These are phyloP conservation scores for Candida jianshihensis DNA, from an alignment of 805 yeast genomes.

Conservation along the genomic window DNA sequence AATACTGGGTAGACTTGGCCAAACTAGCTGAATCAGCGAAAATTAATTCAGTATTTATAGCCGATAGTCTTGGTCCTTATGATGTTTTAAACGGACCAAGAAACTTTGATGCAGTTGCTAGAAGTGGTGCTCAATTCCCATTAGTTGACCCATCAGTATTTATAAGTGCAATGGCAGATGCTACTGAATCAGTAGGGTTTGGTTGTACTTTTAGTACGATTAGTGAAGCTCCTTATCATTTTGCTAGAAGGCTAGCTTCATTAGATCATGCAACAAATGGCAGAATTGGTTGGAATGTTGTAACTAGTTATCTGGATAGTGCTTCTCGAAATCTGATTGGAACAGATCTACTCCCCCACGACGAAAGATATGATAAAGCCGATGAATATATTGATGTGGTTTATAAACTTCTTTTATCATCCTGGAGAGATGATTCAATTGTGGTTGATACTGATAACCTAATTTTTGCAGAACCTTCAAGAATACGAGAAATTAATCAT, in stretches of 20 bases:
- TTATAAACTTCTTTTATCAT: conserved; percentile 28
- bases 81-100: conserved; percentile 32
- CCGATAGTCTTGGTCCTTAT: conserved; percentile 31
- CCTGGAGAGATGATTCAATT: conserved; percentile 31
- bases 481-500: conserved; percentile 28
- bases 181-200: conserved; percentile 27
- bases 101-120: conserved; percentile 25
- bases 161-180: conserved; percentile 32
- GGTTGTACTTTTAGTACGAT: conserved; percentile 32
- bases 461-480: conserved; percentile 26
- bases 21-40: conserved; percentile 27
- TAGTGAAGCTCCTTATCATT: conserved; percentile 31
- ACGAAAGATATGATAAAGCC: conserved; percentile 29
- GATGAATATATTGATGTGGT: conserved; percentile 31
- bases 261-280: conserved; percentile 16
- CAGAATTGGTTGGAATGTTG: conserved; percentile 35
- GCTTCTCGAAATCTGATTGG: conserved; percentile 30
- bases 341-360: conserved; percentile 28
- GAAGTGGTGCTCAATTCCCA: conserved; percentile 26
- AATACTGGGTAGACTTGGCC: conserved; percentile 31
- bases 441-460: conserved; percentile 13
- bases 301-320: conserved; percentile 30
- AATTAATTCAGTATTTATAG: conserved; percentile 28
- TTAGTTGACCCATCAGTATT: conserved; percentile 29
- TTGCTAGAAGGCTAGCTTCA: conserved; percentile 31